Evolutionary conservation across 1,284 basidiomycete genomes (phyloP).

Genomic region (Singerocomus rubriflavus): DNA sequence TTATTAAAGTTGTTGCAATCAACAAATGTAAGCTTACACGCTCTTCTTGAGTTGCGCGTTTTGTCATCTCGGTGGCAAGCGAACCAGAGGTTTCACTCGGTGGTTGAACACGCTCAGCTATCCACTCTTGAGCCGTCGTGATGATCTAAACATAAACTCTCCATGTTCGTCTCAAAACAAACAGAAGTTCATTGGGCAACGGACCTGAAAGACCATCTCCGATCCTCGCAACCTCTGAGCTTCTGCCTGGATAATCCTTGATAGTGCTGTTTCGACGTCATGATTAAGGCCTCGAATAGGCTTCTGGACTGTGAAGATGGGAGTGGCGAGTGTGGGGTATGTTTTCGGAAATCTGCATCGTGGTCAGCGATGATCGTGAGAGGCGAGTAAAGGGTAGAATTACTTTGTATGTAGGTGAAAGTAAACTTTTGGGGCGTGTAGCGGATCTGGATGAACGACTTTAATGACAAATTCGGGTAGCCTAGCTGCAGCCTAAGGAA

Average conservation of each 20-base stretch:
- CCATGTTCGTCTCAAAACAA: slow-evolving; percentile 2
- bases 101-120: slow-evolving; percentile 53
- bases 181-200: slow-evolving; percentile 17
- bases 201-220: slow-evolving; percentile 72
- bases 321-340: slow-evolving; percentile 64
- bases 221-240: slow-evolving; percentile 58
- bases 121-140: slow-evolving; percentile 67
- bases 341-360: slow-evolving; percentile 67
- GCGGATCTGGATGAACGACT: slow-evolving; percentile 58
- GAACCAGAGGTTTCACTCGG: slow-evolving; percentile 61
- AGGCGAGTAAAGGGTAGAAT: slow-evolving; percentile 18
- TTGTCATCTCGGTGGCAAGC: slow-evolving; percentile 70
- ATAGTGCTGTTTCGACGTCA: slow-evolving; percentile 52
- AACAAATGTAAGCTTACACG: slow-evolving; percentile 37
- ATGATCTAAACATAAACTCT: slow-evolving; percentile 47
- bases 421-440: slow-evolving; percentile 53
- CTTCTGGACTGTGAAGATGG: slow-evolving; percentile 65
- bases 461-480: slow-evolving; percentile 72
- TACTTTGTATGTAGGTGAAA: slow-evolving; percentile 70
- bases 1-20: slow-evolving; percentile 2
- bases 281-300: slow-evolving; percentile 55
- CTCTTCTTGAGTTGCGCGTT: slow-evolving; percentile 64
- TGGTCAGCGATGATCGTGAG: slow-evolving; percentile 1
- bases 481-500: slow-evolving; percentile 55
- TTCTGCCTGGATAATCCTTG: slow-evolving; percentile 57